A percentile compares a stretch with the other conserved stretches of the same genome.
Evolutionary conservation across 148 eudicot species (phyloP).

Genomic region (Cornus kousa): DNA sequence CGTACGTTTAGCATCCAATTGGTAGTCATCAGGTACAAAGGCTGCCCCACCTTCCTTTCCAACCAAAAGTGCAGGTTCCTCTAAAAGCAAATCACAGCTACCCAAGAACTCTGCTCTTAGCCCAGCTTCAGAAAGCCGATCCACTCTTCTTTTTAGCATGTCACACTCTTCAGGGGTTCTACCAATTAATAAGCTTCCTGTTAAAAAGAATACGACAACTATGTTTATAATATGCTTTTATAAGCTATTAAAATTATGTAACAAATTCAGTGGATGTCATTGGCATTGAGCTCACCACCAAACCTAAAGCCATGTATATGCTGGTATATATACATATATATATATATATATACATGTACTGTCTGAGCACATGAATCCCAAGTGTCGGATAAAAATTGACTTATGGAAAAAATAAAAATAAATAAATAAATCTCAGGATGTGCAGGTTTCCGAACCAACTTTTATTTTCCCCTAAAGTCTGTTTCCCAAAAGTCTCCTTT

Average conservation of each 20-base stretch:
- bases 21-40: slow-evolving; percentile 77
- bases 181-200: slow-evolving; percentile 90
- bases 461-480: not conserved
- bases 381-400: not conserved
- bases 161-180: slow-evolving; percentile 48
- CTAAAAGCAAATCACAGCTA: slow-evolving; percentile 36
- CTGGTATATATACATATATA: too few relatives aligned
- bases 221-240: not conserved
- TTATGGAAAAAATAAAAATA: not conserved
- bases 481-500: too few relatives aligned
- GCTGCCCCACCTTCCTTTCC: slow-evolving; percentile 65
- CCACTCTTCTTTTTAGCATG: slow-evolving; percentile 48
- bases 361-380: not conserved
- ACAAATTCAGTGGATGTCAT: too few relatives aligned
- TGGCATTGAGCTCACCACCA: too few relatives aligned
- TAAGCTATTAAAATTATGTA: not conserved
- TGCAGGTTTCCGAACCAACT: not conserved
- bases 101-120: slow-evolving; percentile 64
- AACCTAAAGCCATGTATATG: not conserved
- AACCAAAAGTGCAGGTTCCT: slow-evolving; percentile 72
- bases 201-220: slow-evolving; percentile 13
- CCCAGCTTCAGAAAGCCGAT: slow-evolving; percentile 63
- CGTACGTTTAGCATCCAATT: slow-evolving; percentile 68
- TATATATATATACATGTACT: not conserved
- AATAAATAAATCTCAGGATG: not conserved